Conservation (phyloP, 2,329 filamentous ascomycete genomes). For the Cladosporium colombiae region DNA sequence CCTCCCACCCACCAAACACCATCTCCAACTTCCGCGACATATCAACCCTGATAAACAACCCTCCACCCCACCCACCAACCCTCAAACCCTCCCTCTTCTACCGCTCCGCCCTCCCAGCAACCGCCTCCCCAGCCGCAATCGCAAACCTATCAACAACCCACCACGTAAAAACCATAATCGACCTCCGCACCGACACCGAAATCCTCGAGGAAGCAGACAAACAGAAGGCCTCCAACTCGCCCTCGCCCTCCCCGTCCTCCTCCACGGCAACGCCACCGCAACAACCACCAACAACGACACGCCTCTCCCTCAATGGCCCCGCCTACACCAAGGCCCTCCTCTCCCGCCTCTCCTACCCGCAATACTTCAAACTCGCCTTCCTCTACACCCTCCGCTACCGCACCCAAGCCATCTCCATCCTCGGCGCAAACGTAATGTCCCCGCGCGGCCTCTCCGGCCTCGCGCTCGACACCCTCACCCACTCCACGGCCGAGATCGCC, state of each 20-base stretch:
- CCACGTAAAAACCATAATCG: constrained; percentile 71
- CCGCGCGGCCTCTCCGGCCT: constrained; percentile 71
- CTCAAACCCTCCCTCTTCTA: constrained; percentile 28
- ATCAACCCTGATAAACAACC: constrained; percentile 64
- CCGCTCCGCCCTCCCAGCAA: constrained; percentile 54
- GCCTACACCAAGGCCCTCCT: constrained; percentile 69
- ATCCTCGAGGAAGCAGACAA: constrained; percentile 24
- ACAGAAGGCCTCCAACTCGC: too few species aligned
- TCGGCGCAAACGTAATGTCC: constrained; percentile 70
- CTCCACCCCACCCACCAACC: constrained; percentile 40
- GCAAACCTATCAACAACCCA: constrained; percentile 59
- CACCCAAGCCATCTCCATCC: constrained; percentile 66
- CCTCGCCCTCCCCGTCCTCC: too few species aligned
- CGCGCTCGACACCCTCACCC: constrained; percentile 67
- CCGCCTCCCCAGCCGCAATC: constrained; percentile 68
- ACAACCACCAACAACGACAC: constrained; percentile 22
- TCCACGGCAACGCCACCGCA: constrained; percentile 43
- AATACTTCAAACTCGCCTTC: constrained; percentile 62
- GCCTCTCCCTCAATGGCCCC: constrained; percentile 73
- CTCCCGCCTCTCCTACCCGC: constrained; percentile 66
- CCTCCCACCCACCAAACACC: neutral
- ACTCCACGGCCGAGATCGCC: constrained; percentile 64
- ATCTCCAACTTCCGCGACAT: constrained; percentile 78
- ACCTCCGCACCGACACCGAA: constrained; percentile 71
- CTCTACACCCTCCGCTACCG: constrained; percentile 69